phyloP scores from a whole-genome alignment of 371 early-diverging fungal genomes.

The Parasitella parasitica region DNA sequence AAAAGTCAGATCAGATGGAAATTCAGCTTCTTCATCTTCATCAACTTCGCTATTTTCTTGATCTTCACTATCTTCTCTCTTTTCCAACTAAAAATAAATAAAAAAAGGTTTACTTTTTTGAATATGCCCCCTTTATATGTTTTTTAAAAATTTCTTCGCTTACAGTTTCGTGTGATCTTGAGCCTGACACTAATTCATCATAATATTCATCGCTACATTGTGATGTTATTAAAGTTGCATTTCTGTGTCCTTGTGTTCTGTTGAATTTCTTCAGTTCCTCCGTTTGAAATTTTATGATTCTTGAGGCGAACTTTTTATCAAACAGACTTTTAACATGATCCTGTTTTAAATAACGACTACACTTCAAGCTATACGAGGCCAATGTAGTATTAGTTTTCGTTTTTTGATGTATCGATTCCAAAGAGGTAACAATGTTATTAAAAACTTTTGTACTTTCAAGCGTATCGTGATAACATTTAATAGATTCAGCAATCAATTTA shows the following conservation, averaged over 20 bases:
- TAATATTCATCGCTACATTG: conserved; percentile 14
- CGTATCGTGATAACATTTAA: conserved; percentile 9
- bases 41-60: too few relatives aligned
- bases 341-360: conserved; percentile 3
- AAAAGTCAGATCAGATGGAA: conserved; percentile 10
- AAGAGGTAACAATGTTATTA: conserved; percentile 9
- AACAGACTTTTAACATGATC: conserved; percentile 3
- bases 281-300: conserved; percentile 6
- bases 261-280: conserved; percentile 1
- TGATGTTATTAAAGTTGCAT: conserved; percentile 8
- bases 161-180: conserved; percentile 13
- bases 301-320: conserved; percentile 7
- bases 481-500: conserved; percentile 10
- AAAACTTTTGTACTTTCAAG: conserved; percentile 5
- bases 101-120: not conserved
- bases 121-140: too few relatives aligned
- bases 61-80: not conserved
- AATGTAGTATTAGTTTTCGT: not conserved
- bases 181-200: conserved; percentile 11
- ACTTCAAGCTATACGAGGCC: conserved; percentile 7
- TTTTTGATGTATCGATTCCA: conserved; percentile 8
- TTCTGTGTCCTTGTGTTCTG: conserved; percentile 9
- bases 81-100: not conserved
- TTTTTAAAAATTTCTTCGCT: conserved; percentile 7
- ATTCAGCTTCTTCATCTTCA: conserved; percentile 10